Base-by-base conservation (phyloP, 208 protist genomes). In the Crithidia thermophila region DNA sequence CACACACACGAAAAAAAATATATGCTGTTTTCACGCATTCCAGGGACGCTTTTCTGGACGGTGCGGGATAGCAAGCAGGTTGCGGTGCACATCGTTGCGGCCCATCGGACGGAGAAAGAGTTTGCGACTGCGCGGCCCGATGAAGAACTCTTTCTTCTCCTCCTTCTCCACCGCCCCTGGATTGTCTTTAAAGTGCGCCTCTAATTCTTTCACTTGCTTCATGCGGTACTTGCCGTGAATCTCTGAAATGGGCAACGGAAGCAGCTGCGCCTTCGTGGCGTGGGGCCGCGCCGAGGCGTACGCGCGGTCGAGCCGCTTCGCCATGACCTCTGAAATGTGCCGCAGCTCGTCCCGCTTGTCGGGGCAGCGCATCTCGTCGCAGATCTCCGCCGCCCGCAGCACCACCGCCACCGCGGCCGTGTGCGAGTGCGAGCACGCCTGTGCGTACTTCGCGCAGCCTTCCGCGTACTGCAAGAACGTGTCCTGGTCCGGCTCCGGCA, bases 381-480 rank as follows among this genome's bases (percentile, higher is more conserved):
- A 96, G 49, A 96, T 93, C 45, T 90, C 81, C 25, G 88, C 81
- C 1, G 77, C 84, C 14, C 91, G 88, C 18, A 96, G 42, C 46
- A 96, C 75, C 30, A 94, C 75, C 4, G 81, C 86, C 11, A 91
- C 91, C 14, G 91, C 81, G 20, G 92, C 80, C 0, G 88, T 85
- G 75, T 96, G 91, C 14, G 91, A 90, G 73, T 96, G 91, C 20
- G 87, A 88, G 57, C 82, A 90, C 9, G 75, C 75, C 52, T 93
- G 91, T 10, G 88, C 75, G 59, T 87, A 94, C 60, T 82, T 73
- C 4, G 70, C 72, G 46, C 87, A 94, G 33, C 87, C 84, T 50
- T 94, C 87, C 14, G 81, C 88, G 64, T 94, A 94, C 64, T 96
- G 88, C 13, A 96, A 61, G 63, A 96, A 96, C 0, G 84, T 93